Conservation (phyloP, 75 land plant species). For the Sequoia sempervirens region DNA sequence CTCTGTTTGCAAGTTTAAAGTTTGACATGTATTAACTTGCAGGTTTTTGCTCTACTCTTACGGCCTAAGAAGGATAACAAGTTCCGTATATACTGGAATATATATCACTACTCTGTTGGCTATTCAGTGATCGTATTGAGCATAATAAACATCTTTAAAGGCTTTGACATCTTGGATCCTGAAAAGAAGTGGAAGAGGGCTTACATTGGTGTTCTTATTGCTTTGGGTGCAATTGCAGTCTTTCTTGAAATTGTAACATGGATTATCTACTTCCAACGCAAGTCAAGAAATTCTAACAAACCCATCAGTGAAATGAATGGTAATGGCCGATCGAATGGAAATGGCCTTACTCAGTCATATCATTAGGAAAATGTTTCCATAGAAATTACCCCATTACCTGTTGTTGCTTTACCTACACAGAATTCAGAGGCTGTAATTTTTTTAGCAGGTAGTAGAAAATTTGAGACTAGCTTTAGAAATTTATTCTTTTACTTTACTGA, state of each 20-base stretch:
- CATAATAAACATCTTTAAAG: slow-evolving; percentile 16
- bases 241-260: slow-evolving; percentile 49
- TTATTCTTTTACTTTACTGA: too few species aligned
- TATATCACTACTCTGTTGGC: slow-evolving; percentile 66
- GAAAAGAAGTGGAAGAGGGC: slow-evolving; percentile 48
- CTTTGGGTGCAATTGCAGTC: slow-evolving; percentile 24
- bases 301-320: too few species aligned
- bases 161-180: slow-evolving; percentile 49
- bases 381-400: too few species aligned
- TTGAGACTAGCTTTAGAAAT: too few species aligned
- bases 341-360: background rate
- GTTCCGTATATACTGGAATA: slow-evolving; percentile 59
- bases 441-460: too few species aligned
- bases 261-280: slow-evolving; percentile 38
- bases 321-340: background rate
- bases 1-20: too few species aligned
- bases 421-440: too few species aligned
- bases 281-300: background rate
- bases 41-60: slow-evolving; percentile 52
- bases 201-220: slow-evolving; percentile 47
- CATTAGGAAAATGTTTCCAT: too few species aligned
- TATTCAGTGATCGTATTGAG: slow-evolving; percentile 44
- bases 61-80: slow-evolving; percentile 64
- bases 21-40: background rate
- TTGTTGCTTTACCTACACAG: too few species aligned